phyloP scores from a whole-genome alignment of 2,329 filamentous ascomycete genomes.

The Hysterium pulicare region DNA sequence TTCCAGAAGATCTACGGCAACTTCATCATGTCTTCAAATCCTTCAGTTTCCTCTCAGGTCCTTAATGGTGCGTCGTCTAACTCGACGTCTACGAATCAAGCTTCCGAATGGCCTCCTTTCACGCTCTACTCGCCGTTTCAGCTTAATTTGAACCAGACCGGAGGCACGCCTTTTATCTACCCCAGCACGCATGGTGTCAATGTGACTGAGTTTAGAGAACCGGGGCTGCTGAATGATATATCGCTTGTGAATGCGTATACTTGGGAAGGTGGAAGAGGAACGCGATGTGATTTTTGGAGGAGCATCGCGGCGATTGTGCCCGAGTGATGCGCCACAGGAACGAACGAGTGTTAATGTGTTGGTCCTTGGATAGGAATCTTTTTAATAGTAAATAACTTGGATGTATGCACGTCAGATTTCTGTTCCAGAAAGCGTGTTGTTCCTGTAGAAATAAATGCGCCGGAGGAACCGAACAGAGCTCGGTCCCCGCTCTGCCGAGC shows the following conservation, averaged over 20 bases:
- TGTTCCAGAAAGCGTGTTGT: too few relatives aligned
- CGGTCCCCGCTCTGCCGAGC: too few relatives aligned
- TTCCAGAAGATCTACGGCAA: slow-evolving; percentile 16
- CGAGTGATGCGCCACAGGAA: too few relatives aligned
- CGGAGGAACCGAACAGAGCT: too few relatives aligned
- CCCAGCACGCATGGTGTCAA: slow-evolving; percentile 2
- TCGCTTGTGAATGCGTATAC: slow-evolving; percentile 16
- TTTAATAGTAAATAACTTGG: too few relatives aligned
- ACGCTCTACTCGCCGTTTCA: slow-evolving; percentile 5
- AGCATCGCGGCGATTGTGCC: slow-evolving; percentile 10
- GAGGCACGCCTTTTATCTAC: slow-evolving; percentile 8
- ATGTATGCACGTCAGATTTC: too few relatives aligned
- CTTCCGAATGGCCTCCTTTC: slow-evolving; percentile 14
- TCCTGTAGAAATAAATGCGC: too few relatives aligned
- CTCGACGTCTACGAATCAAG: slow-evolving; percentile 1
- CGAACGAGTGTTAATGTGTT: too few relatives aligned
- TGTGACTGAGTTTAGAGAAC: slow-evolving; percentile 12
- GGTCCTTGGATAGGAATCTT: too few relatives aligned
- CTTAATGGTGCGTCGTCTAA: slow-evolving; percentile 8
- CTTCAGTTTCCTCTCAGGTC: slow-evolving; percentile 10
- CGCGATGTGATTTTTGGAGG: slow-evolving; percentile 23
- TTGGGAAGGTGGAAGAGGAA: slow-evolving; percentile 20
- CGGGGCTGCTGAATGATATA: slow-evolving; percentile 14
- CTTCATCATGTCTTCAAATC: slow-evolving; percentile 13
- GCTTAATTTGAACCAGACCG: slow-evolving; percentile 21